Evolutionary conservation across 495 filamentous ascomycete genomes (phyloP), one percentile per base, ranked within the genome.

Genomic region (Xylaria acuta): DNA sequence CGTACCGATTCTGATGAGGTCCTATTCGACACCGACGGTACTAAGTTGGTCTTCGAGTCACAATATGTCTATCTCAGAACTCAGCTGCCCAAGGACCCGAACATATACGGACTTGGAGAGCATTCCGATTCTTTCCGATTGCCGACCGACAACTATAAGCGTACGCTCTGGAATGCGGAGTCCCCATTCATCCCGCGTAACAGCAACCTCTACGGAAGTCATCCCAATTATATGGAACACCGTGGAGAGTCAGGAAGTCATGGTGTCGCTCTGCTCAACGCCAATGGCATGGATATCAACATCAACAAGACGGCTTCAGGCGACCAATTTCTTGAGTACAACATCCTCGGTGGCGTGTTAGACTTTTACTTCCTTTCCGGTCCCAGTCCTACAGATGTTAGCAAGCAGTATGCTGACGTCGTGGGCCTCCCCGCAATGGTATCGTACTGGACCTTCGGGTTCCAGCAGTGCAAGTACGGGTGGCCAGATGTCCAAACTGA

Each of bases 301-400:
- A 90, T 95, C 82, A 87, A 93, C 79, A 86, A 89, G 73, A 87
- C 86, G 22, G 80, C 82, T 40, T 79, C 84, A n/a, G 86, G 85
- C 0, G 86, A 87, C 20, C 92, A 94, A 74, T 95, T 90, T 74
- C 85, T 96, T 22, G 92, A 97, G 82, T 97, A 96, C 83, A 94
- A 95, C 73, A 88, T 88, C 30, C 81, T 96, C 6, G 92, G 93
- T 54, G 94, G 94, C 22, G 84, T 96, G 27, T 71, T 97, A 16
- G 93, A 97, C 77, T 88, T 97, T 45, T 95, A 95, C 81, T 95
- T 97, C 82, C 77, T 96, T 36, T 86, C 90, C 63, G 94, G 93
- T 1, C 89, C 92, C 0, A 87, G 82, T 41, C 93, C 94, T 1
- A 85, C 89, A 58, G 89, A 92, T 58, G 93, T 94, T 1, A 86